A percentile compares a stretch with the other conserved stretches of the same genome.
Conservation (phyloP, 2,329 filamentous ascomycete genomes). For the Penicillium verrucosum region DNA sequence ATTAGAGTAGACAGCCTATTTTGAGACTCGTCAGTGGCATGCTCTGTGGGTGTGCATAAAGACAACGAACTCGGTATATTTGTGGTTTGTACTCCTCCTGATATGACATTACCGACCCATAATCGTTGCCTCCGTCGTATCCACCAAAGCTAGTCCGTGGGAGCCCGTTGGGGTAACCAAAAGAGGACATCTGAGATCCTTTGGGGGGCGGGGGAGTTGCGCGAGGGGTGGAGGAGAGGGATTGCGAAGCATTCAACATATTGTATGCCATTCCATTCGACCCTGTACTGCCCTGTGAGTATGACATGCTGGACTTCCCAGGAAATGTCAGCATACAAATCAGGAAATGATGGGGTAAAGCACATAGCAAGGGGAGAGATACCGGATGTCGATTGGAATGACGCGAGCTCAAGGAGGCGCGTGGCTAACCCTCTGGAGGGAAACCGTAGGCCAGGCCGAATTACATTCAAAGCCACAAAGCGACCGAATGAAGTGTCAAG, state of each 20-base stretch:
- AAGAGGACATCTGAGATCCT: slow-evolving; percentile 44
- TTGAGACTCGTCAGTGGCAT: slow-evolving; percentile 13
- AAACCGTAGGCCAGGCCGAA: slow-evolving; percentile 17
- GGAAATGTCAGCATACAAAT: slow-evolving; percentile 8
- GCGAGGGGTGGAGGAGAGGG: slow-evolving; percentile 44
- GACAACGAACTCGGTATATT: slow-evolving; percentile 46
- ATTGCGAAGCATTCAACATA: slow-evolving; percentile 46
- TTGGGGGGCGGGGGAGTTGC: slow-evolving; percentile 45
- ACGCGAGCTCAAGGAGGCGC: slow-evolving; percentile 33
- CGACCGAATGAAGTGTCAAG: slow-evolving; percentile 5
- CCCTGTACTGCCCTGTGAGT: slow-evolving; percentile 39
- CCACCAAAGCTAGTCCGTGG: slow-evolving; percentile 37
- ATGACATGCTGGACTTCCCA: slow-evolving; percentile 31
- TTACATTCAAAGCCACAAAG: slow-evolving; percentile 15
- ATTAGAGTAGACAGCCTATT: slow-evolving; percentile 82
- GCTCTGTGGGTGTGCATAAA: neutral
- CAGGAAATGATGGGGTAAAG: slow-evolving; percentile 14
- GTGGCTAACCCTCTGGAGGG: slow-evolving; percentile 29
- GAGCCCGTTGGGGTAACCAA: slow-evolving; percentile 39
- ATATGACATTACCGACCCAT: slow-evolving; percentile 36
- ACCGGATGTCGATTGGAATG: slow-evolving; percentile 27
- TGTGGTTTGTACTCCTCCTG: slow-evolving; percentile 44
- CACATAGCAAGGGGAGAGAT: slow-evolving; percentile 18
- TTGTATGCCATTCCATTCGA: slow-evolving; percentile 40
- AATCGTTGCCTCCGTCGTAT: slow-evolving; percentile 43